These are phyloP conservation scores for Amanita thiersii DNA, from an alignment of 768 basidiomycete genomes.

Conservation along the genomic window DNA sequence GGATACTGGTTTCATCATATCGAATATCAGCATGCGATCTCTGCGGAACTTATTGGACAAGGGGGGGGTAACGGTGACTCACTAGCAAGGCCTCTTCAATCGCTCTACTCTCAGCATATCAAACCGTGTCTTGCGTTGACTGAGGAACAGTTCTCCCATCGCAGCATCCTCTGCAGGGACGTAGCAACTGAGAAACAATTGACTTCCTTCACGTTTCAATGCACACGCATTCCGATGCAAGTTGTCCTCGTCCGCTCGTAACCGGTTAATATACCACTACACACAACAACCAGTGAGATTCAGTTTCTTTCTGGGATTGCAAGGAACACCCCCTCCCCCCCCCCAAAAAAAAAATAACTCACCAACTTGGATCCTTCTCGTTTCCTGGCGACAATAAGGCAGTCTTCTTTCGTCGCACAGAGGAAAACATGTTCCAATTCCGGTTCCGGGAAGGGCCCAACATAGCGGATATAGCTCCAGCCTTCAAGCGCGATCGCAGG, in stretches of 20 bases:
- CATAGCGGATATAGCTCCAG: conserved; percentile 5
- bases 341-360: not conserved
- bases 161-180: not conserved
- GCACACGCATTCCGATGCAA: conserved; percentile 2
- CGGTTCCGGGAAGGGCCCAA: not conserved
- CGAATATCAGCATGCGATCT: too few relatives aligned
- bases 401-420: not conserved
- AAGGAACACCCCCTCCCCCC: not conserved
- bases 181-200: not conserved
- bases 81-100: conserved; percentile 5
- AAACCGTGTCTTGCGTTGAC: conserved; percentile 4
- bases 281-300: not conserved
- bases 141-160: not conserved
- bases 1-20: too few relatives aligned
- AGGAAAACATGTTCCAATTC: not conserved
- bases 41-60: too few relatives aligned
- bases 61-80: too few relatives aligned
- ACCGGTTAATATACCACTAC: conserved; percentile 1
- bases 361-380: conserved; percentile 6
- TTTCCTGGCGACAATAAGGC: not conserved
- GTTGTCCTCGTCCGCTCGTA: not conserved
- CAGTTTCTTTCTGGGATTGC: too few relatives aligned
- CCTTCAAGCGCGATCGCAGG: conserved; percentile 6
- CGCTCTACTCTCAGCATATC: conserved; percentile 3
- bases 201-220: conserved; percentile 2